Evolutionary conservation across 192 early-diverging fungal species (phyloP), one percentile per base, ranked within the genome.

Genomic region (Dispira parvispora): DNA sequence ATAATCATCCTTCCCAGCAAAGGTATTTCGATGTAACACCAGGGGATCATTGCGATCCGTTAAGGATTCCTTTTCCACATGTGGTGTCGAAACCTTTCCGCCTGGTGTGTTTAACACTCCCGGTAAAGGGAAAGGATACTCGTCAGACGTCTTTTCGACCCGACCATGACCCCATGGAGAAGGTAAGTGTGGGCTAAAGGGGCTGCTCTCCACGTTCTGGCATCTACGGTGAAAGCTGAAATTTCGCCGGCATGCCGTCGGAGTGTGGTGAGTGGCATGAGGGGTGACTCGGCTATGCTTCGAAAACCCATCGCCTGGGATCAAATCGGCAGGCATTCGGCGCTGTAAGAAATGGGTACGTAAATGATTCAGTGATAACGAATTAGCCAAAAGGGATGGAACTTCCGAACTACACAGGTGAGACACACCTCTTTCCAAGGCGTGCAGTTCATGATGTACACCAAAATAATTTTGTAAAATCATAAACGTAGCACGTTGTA

Each of bases 401-500:
- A 73, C 72, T 44, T 27, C 61, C 64, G 71, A 73, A 46, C 80
- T 81, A 0, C 78, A 75, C 27, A 90, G 77, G 42, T 89, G 86
- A 66, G 87, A 86, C n/a, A 91, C 82, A 9, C 78, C 76, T 43
- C 85, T 82, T 66, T 98, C 92, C 56, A 92, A 84, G 27, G 82
- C 78, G 50, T 96, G 76, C 2, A 97, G 78, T 63, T 96, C 92
- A 54, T 86, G 82, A 5, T 88, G 86, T 47, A 96, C 68, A 10
- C 88, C 90, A 1, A 96, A 77, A 63, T 95, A 98, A 60, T 85
- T 79, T 67, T 90, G 84, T 60, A 94, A 82, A 4, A 91, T 92
- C 67, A 89, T 76, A 69, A 93, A 83, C 0, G 96, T 97, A 45
- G 96, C 94, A 0, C 96, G 82, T 72, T 97, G 91, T 64, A 99